These are phyloP conservation scores for Populus tomentosa DNA, from an alignment of 441 rosid species.

Conservation along the genomic window DNA sequence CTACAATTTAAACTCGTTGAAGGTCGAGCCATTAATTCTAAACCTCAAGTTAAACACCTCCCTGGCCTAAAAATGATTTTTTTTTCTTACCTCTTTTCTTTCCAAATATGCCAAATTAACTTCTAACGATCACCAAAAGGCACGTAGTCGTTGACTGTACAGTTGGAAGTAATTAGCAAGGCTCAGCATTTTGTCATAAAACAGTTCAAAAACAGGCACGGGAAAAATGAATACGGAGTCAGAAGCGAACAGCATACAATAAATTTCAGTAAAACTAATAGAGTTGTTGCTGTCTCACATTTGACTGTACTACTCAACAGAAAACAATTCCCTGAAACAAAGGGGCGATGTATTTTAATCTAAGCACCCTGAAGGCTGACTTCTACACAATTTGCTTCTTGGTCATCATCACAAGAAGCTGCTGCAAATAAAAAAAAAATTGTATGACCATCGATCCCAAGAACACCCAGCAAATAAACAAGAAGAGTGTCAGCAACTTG, in stretches of 20 bases:
- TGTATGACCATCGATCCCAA: background rate
- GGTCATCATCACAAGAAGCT: background rate
- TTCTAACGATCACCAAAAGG: background rate
- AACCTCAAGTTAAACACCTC: no score
- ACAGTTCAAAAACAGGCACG: background rate
- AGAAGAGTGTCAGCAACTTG: background rate
- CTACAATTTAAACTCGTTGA: no score
- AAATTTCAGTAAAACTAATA: background rate
- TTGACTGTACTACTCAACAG: background rate
- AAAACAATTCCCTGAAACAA: background rate
- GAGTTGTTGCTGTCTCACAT: background rate
- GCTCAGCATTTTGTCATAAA: background rate
- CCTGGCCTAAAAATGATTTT: background rate
- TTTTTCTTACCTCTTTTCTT: background rate
- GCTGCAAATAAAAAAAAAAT: background rate
- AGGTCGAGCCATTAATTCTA: no score
- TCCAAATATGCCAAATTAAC: background rate
- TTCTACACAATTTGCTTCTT: no score
- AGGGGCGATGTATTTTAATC: background rate
- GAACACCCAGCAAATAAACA: background rate
- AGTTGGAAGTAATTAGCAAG: background rate
- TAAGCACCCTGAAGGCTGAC: background rate
- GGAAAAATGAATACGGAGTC: background rate
- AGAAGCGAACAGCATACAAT: background rate
- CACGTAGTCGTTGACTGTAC: background rate